Evolutionary conservation across 768 basidiomycete genomes (phyloP).

Genomic region (Lactarius indigo): DNA sequence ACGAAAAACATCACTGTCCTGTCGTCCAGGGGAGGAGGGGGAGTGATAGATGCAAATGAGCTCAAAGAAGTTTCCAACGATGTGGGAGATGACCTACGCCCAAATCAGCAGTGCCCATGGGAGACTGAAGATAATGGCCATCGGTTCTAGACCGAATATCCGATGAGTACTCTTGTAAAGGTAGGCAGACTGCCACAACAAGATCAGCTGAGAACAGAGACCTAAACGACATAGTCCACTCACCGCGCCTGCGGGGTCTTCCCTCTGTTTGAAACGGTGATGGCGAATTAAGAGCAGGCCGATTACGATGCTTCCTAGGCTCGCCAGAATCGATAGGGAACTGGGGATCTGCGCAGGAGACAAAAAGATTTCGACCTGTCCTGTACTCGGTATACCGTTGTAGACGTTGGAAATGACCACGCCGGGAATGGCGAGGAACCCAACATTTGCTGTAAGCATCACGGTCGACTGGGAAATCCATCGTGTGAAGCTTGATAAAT

Average conservation of each 20-base stretch:
- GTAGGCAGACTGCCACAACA: conserved; percentile 24
- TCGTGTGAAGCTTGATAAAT: background rate
- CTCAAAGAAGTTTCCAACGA: background rate
- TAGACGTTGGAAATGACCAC: conserved; percentile 13
- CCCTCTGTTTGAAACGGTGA: conserved; percentile 36
- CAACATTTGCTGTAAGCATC: conserved; percentile 20
- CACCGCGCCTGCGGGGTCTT: conserved; percentile 28
- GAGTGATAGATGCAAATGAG: background rate
- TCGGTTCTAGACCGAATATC: background rate
- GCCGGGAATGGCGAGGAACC: conserved; percentile 34
- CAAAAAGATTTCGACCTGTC: background rate
- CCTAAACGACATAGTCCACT: background rate
- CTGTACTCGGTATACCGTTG: background rate
- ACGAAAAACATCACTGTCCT: conserved; percentile 2
- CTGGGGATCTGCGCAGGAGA: conserved; percentile 35
- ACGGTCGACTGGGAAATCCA: conserved; percentile 29
- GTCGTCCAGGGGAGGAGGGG: background rate
- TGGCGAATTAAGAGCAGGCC: conserved; percentile 45
- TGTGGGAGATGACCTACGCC: conserved; percentile 40
- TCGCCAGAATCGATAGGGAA: conserved; percentile 45
- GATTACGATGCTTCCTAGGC: conserved; percentile 45
- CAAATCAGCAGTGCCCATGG: conserved; percentile 40
- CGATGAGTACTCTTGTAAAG: conserved; percentile 14
- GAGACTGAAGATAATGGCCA: background rate
- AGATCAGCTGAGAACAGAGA: background rate